phyloP scores from a whole-genome alignment of 805 yeast species.

The Pichia thaimueangensis region DNA sequence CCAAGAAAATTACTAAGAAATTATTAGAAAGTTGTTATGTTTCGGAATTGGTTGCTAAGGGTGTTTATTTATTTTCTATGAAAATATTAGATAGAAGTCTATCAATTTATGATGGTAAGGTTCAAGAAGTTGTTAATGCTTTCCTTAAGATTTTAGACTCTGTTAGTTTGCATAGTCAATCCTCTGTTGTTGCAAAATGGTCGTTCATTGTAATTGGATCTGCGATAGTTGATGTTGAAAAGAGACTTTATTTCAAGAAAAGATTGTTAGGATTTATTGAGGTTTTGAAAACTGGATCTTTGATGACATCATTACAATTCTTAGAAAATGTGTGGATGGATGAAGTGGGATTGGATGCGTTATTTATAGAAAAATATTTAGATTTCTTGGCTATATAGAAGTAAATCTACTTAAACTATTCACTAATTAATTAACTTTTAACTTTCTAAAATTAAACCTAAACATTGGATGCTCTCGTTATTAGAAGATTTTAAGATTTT shows the following conservation, averaged over 20 bases:
- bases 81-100: conserved; percentile 12
- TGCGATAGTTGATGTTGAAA: conserved; percentile 11
- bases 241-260: conserved; percentile 11
- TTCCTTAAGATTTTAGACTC: conserved; percentile 9
- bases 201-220: conserved; percentile 19
- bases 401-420: no score
- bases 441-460: conserved; percentile 29
- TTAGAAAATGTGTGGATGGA: conserved; percentile 16
- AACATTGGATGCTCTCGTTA: conserved; percentile 39
- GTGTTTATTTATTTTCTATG: conserved; percentile 12
- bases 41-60: conserved; percentile 16
- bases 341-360: conserved; percentile 7
- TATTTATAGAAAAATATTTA: conserved; percentile 9
- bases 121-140: conserved; percentile 8
- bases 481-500: conserved; percentile 50
- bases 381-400: conserved; percentile 5
- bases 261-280: conserved; percentile 16
- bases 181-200: conserved; percentile 17
- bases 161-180: conserved; percentile 16
- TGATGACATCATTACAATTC: conserved; percentile 10
- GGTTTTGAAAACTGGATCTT: conserved; percentile 12
- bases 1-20: conserved; percentile 14
- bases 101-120: conserved; percentile 3
- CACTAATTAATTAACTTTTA: background rate
- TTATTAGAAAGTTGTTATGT: conserved; percentile 18